phyloP scores from a whole-genome alignment of 78 protist genomes.

The Mastigamoeba balamuthi region DNA sequence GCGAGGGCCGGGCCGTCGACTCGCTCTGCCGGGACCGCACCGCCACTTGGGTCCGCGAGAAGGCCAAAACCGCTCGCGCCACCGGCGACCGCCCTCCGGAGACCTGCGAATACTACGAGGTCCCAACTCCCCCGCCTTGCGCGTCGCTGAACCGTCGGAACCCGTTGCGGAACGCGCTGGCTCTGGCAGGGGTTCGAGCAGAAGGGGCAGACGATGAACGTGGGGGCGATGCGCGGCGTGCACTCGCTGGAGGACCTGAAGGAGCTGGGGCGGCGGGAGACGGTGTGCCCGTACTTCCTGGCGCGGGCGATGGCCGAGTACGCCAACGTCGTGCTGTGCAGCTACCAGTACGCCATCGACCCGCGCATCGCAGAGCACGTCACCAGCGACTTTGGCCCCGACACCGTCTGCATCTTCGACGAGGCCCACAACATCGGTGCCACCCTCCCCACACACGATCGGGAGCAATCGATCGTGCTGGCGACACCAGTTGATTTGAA shows the following conservation, averaged over 20 bases:
- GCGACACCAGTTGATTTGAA: too few species aligned
- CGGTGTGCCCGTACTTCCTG: slow-evolving; percentile 90
- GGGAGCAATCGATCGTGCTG: too few species aligned
- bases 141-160: too few species aligned
- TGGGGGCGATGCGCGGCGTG: slow-evolving; percentile 62
- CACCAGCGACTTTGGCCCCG: slow-evolving; percentile 30
- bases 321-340: slow-evolving; percentile 86
- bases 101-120: slow-evolving; percentile 48
- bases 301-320: slow-evolving; percentile 40
- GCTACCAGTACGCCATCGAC: slow-evolving; percentile 89
- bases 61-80: background rate
- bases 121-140: too few species aligned
- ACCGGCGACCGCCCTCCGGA: too few species aligned
- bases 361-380: slow-evolving; percentile 80
- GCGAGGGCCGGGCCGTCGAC: slow-evolving; percentile 43
- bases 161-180: too few species aligned
- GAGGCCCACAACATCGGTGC: slow-evolving; percentile 96
- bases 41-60: slow-evolving; percentile 63
- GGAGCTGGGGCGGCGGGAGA: slow-evolving; percentile 40
- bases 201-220: too few species aligned
- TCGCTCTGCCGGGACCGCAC: slow-evolving; percentile 57
- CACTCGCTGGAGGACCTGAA: slow-evolving; percentile 74
- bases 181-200: too few species aligned
- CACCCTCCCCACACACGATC: background rate
- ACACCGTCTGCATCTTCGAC: slow-evolving; percentile 87